Evolutionary conservation across 2,329 filamentous ascomycete genomes (phyloP).

Genomic region (Neocucurbitaria cava): DNA sequence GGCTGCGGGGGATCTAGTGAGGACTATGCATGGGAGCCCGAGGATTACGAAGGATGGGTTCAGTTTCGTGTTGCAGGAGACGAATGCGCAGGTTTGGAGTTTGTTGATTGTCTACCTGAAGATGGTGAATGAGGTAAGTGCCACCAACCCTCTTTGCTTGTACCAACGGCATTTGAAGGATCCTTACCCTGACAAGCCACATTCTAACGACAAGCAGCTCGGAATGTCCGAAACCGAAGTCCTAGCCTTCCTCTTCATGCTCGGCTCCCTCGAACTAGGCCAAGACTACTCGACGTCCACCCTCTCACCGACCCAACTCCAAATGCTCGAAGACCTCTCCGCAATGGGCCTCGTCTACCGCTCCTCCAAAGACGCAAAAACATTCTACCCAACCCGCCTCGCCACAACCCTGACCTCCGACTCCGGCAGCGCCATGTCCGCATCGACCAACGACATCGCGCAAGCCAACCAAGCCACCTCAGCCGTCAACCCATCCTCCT

Average conservation of each 20-base stretch:
- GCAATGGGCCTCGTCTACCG: conserved; percentile 93
- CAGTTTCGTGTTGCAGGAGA: conserved; percentile 91
- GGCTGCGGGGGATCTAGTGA: conserved; percentile 80
- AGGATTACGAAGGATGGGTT: conserved; percentile 93
- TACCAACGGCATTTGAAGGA: not conserved
- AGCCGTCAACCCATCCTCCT: too few species aligned
- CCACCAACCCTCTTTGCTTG: not conserved
- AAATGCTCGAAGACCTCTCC: conserved; percentile 88
- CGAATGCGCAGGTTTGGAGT: conserved; percentile 97
- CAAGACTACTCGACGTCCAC: conserved; percentile 87
- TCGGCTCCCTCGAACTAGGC: conserved; percentile 91
- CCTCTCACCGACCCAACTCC: conserved; percentile 79
- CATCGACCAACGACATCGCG: conserved; percentile 65
- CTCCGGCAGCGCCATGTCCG: conserved; percentile 57
- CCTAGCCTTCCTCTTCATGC: conserved; percentile 92
- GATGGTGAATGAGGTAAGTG: conserved; percentile 69
- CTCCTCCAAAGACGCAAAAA: conserved; percentile 52
- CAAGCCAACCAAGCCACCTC: conserved; percentile 24
- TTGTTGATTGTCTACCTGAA: conserved; percentile 92
- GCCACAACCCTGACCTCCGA: conserved; percentile 89
- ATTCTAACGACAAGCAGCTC: conserved; percentile 50
- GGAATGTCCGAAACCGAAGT: conserved; percentile 91
- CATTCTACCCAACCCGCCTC: conserved; percentile 88
- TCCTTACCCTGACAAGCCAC: too few species aligned
- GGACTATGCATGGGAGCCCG: conserved; percentile 62